Conservation (phyloP, 192 early-diverging fungal genomes). For the Spizellomyces sp. region DNA sequence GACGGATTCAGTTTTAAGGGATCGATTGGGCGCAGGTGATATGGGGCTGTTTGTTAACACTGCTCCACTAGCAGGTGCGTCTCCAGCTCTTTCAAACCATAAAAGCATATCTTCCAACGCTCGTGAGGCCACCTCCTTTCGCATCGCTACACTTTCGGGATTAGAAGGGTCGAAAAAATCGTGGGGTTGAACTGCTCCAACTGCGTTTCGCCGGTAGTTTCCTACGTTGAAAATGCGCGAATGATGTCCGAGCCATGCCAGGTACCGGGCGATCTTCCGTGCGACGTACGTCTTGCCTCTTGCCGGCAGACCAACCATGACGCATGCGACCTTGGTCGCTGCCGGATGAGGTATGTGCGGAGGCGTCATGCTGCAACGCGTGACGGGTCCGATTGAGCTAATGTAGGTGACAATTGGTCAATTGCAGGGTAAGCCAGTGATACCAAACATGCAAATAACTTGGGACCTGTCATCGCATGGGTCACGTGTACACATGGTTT, state of each 20-base stretch:
- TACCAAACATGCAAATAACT: too few relatives aligned
- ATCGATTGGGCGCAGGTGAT: conserved; percentile 7
- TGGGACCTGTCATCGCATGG: too few relatives aligned
- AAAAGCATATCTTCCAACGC: conserved; percentile 91
- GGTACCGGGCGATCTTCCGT: conserved; percentile 75
- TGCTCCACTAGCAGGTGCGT: conserved; percentile 22
- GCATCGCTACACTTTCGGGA: conserved; percentile 64
- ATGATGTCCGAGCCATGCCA: conserved; percentile 93
- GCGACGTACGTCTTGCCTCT: conserved; percentile 97
- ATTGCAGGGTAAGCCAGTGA: too few relatives aligned
- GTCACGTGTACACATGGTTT: too few relatives aligned
- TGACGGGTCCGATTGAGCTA: too few relatives aligned
- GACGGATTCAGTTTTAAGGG: conserved; percentile 12
- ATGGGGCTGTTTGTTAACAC: conserved; percentile 10
- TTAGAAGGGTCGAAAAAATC: conserved; percentile 93
- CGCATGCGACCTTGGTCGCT: conserved; percentile 31
- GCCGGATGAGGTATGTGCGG: conserved; percentile 13
- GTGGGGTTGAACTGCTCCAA: conserved; percentile 79
- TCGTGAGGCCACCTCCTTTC: conserved; percentile 76
- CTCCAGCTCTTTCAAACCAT: conserved; percentile 79
- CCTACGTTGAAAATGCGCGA: conserved; percentile 97
- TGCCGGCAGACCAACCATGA: conserved; percentile 77
- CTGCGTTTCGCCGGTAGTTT: conserved; percentile 91
- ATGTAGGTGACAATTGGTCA: too few relatives aligned
- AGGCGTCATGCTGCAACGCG: neutral